Evolutionary conservation across 768 basidiomycete species (phyloP).

Genomic region (Russula ochroleuca): DNA sequence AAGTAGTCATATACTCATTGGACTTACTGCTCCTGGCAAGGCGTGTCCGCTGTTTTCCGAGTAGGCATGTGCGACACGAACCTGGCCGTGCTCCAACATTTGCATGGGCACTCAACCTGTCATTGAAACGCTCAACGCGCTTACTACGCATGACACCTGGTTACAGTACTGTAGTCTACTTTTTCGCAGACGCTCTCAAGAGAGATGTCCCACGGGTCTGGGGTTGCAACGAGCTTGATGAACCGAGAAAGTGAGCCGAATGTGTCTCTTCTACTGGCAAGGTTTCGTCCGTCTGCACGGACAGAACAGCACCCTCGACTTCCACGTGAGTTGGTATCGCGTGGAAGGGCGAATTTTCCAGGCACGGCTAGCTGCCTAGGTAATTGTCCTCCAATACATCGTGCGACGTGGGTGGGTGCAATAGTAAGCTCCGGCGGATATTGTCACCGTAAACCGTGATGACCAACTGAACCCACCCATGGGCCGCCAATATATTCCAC

Average conservation of each 20-base stretch:
- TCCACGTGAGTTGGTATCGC: slow-evolving; percentile 39
- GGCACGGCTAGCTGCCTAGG: slow-evolving; percentile 56
- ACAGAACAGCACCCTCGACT: slow-evolving; percentile 70
- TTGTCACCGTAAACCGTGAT: too few species aligned
- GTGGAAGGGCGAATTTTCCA: slow-evolving; percentile 45
- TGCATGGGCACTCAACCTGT: neutral
- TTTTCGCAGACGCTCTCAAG: slow-evolving; percentile 78
- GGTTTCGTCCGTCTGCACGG: slow-evolving; percentile 73
- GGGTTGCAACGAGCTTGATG: slow-evolving; percentile 72
- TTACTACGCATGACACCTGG: slow-evolving; percentile 32
- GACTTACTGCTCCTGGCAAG: slow-evolving; percentile 7
- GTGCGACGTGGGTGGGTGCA: slow-evolving; percentile 54
- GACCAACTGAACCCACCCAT: too few species aligned
- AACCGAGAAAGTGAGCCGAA: slow-evolving; percentile 55
- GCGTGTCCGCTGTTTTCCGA: slow-evolving; percentile 3
- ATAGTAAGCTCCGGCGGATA: neutral
- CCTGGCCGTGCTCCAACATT: neutral
- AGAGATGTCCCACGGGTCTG: slow-evolving; percentile 54
- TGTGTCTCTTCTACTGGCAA: slow-evolving; percentile 45
- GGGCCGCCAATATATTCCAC: neutral
- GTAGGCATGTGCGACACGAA: neutral
- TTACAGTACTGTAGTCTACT: slow-evolving; percentile 34
- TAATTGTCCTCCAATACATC: slow-evolving; percentile 74
- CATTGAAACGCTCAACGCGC: neutral
- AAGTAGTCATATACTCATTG: slow-evolving; percentile 21